phyloP scores from a whole-genome alignment of 202 grass and related monocot genomes.

The Dendrocalamus latiflorus region DNA sequence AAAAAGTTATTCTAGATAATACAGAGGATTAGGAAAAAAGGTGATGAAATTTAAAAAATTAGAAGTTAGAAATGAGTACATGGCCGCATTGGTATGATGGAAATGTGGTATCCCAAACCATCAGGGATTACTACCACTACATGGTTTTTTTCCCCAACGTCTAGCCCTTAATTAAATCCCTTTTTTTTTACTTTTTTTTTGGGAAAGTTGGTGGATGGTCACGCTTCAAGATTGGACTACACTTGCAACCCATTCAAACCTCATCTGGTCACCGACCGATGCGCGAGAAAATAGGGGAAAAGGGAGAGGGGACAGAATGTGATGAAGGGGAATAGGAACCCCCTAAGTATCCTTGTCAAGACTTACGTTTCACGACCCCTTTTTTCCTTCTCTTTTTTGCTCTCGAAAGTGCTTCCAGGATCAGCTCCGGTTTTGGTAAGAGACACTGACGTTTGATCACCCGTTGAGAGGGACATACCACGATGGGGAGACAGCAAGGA shows the following conservation, averaged over 20 bases:
- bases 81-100: not conserved
- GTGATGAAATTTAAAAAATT: no score
- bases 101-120: not conserved
- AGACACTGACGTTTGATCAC: conserved; percentile 1
- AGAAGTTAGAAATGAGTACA: not conserved
- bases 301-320: no score
- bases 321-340: no score
- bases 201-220: conserved; percentile 9
- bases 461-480: not conserved
- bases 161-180: not conserved
- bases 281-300: no score
- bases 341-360: conserved; percentile 7
- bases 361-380: not conserved
- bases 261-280: not conserved
- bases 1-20: no score
- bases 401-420: not conserved
- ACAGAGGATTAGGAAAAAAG: no score
- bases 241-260: not conserved
- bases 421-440: not conserved
- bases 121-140: not conserved
- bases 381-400: not conserved
- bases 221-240: not conserved
- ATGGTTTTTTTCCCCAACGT: not conserved
- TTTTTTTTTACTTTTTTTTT: not conserved
- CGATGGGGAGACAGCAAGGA: not conserved